Base-by-base conservation (phyloP, 2,329 filamentous ascomycete species). In the Onygenales sp. region DNA sequence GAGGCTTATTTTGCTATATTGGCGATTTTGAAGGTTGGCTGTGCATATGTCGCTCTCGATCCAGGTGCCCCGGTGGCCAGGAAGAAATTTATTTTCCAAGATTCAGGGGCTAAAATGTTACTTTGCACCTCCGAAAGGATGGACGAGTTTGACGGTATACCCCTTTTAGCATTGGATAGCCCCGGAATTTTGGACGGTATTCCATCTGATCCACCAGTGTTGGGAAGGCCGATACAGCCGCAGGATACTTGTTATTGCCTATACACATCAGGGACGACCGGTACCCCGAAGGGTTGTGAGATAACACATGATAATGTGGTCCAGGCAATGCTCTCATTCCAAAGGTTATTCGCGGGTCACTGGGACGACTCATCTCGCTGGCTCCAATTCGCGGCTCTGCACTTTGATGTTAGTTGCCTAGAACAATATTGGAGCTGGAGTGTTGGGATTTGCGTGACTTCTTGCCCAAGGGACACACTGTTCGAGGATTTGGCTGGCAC, bases 351-450 rank as follows among this genome's bases (percentile, higher is more conserved):
- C 64, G 69, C 71, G 5, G 82, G 79, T 0, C 86, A 89, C 61
- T 95, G 89, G 87, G 78, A 86, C 42, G 62, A 75, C 0, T 65
- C 79, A 0, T 94, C 90, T 0, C 82, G 86, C 54, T 96, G 89
- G 85, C 75, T 96, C 0, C 92, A 96, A 64, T 96, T 96, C 64
- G 92, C 92, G 1, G 91, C 89, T 0, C 89, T 95, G 54, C 92
- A 95, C 67, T 96, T 96, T 57, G 92, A 96, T 62, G 91, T 96
- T 3, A 93, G 88, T 1, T 87, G 96, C 0, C 77, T 96, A 0
- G 91, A 96, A 64, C 91, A 95, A 63, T 96, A 92, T 66, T 96
- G 89, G 89, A 93, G 85, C 54, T 96, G 91, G 91, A 89, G 86
- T 32, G 87, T 93, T 0, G 90, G 90, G 1, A 90, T 96, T 31